Base-by-base conservation (phyloP, 306 rosid species). In the Fagus crenata region DNA sequence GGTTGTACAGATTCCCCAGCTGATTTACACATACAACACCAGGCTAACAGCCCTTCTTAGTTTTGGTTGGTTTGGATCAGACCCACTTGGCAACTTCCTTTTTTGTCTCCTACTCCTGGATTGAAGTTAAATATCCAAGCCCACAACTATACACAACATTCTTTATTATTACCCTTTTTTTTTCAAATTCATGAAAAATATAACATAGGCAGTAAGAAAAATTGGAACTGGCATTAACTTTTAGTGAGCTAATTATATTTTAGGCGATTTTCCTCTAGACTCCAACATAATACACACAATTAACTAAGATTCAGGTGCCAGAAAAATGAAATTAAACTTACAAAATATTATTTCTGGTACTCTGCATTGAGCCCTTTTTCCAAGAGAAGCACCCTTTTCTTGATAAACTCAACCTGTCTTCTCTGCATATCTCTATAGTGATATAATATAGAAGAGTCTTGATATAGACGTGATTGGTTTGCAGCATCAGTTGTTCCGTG, bases 391-490 rank as follows among this genome's bases (percentile, higher is more conserved):
- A 96, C 99, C 85, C 99, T 93, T 83, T 90, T 91, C 87, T 96
- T 96, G 55, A 96, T 84, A 78, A 88, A 96, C 82, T 96, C 99
- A 74, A 96, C 99, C 85, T 84, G 92, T 81, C 98, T 87, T 83
- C 97, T 88, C 85, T 92, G 99, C 98, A 90, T 96, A 73, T 96
- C 99, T 89, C 99, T 86, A 81, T 82, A 92, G 83, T 88, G 96
- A 80, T 84, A 89, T 69, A 84, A 53, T 22, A 85, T 42, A 63
- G 97, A 85, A 11, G 92, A 81, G 49, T 94, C 97, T 81, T 83
- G 93, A 86, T 71, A 89, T 8, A 76, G 35, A 75, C 83, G 96
- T 5, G 89, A 12, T 78, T 87, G 96, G 81, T 84, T 90, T 74
- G 80, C 84, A 22, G 89, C 84, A 83, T 88, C 89, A 49, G 82